Base-by-base conservation (phyloP, 1,284 basidiomycete genomes). In the Xerocomus nothofagi region DNA sequence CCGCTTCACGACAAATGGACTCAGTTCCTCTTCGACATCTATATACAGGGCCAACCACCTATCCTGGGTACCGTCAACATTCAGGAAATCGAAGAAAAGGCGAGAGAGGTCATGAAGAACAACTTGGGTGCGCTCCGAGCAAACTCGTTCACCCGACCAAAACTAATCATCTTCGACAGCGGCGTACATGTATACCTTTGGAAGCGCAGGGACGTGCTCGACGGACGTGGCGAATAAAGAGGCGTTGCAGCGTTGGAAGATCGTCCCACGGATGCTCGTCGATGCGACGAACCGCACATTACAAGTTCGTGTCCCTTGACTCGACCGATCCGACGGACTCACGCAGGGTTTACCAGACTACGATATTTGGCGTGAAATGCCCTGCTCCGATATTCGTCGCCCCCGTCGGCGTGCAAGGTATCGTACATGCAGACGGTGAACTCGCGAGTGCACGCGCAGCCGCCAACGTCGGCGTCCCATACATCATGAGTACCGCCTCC, bases 331-430 rank as follows among this genome's bases (percentile, higher is more conserved):
- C 32, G 4, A 11, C 1, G 7, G 27, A 17, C 11, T 24, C 23
- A 41, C 27, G 47, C 17, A 17, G 11, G 14, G 36, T 34, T 31
- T 20, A 29, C 29, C 18, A 79, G 76, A 76, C 71, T 7, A 73
- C 70, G 4, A 61, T 79, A 29, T 74, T 84, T 56, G 83, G 82
- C 2, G 70, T 75, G 23, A 76, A 67, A 44, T 70, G 78, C 41
- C 62, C 71, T 1, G 66, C 73, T 0, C 81, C 82, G 1, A 51
- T 85, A 6, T 65, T 80, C 44, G 60, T 84, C 30, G 75, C 80
- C 0, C 81, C 82, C 1, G 68, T 86, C 29, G 82, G 82, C 1
- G 77, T 80, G 31, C 83, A 84, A 51, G 79, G 75, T 26, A 74
- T 82, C 46, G 61, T 80, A 34, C 79, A 82, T 54, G 59, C 68